A percentile compares a stretch with the other conserved stretches of the same genome.
Evolutionary conservation across 352 stramenopile species (phyloP).

Genomic region (Globisporangium alternatum): DNA sequence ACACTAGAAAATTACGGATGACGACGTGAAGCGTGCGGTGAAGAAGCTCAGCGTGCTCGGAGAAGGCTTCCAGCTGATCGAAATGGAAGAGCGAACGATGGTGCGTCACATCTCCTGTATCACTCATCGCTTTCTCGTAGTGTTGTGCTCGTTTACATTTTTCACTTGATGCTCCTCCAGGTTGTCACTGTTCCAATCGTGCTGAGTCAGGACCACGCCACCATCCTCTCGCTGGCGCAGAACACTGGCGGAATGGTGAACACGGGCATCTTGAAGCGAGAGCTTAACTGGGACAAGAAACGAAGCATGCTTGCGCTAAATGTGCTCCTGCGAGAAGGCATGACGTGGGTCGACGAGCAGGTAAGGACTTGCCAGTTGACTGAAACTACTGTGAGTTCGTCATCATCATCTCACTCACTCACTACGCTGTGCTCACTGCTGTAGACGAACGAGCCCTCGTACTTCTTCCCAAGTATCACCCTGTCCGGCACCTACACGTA

Average conservation of each 20-base stretch:
- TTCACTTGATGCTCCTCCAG: conserved; percentile 22
- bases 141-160: background rate
- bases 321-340: conserved; percentile 91
- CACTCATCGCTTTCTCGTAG: background rate
- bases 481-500: conserved; percentile 75
- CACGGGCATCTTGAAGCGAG: conserved; percentile 71
- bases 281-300: conserved; percentile 90
- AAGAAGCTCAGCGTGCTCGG: conserved; percentile 94
- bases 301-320: conserved; percentile 90
- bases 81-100: conserved; percentile 92
- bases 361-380: conserved; percentile 19
- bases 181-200: conserved; percentile 95
- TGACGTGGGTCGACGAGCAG: conserved; percentile 96
- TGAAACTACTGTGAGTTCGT: background rate
- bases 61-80: conserved; percentile 92
- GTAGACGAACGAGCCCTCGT: conserved; percentile 64
- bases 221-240: conserved; percentile 89
- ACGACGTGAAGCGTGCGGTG: conserved; percentile 93
- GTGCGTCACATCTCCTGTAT: conserved; percentile 23
- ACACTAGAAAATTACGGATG: conserved; percentile 73
- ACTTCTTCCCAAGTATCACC: conserved; percentile 87
- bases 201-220: conserved; percentile 93
- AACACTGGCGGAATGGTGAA: conserved; percentile 88
- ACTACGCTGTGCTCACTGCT: background rate
- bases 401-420: background rate